Evolutionary conservation across 805 yeast species (phyloP).

Genomic region (Sugiyamaella marilandica): DNA sequence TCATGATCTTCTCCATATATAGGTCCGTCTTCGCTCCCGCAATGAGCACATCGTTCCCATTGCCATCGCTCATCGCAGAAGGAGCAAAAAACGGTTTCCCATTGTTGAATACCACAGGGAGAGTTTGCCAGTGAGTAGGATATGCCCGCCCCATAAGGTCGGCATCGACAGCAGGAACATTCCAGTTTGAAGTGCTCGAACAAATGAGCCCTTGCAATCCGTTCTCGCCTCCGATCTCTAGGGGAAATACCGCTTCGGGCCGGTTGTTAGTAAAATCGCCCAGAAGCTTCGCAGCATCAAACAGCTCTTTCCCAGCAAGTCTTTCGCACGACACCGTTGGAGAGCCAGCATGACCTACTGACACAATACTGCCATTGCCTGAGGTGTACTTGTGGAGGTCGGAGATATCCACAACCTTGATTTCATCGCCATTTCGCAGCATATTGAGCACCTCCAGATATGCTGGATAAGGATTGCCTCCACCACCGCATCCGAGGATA

Average conservation of each 20-base stretch:
- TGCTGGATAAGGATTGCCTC: conserved; percentile 44
- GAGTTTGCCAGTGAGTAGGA: conserved; percentile 42
- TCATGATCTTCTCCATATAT: conserved; percentile 36
- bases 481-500: conserved; percentile 50
- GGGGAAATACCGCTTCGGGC: conserved; percentile 18
- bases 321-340: conserved; percentile 44
- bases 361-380: conserved; percentile 26
- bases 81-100: conserved; percentile 12
- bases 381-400: conserved; percentile 28
- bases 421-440: conserved; percentile 34
- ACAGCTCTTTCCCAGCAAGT: conserved; percentile 38
- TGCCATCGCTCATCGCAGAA: conserved; percentile 33
- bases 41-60: conserved; percentile 35
- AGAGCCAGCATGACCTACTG: conserved; percentile 42
- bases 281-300: conserved; percentile 31
- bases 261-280: conserved; percentile 21
- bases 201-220: conserved; percentile 23
- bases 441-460: conserved; percentile 34
- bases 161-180: conserved; percentile 28
- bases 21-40: conserved; percentile 23
- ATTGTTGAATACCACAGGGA: conserved; percentile 25
- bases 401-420: conserved; percentile 36
- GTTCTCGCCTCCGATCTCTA: conserved; percentile 33
- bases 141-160: conserved; percentile 25
- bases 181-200: conserved; percentile 23